A percentile compares a stretch with the other conserved stretches of the same genome.
Evolutionary conservation across 1,139 yeast genomes (phyloP).

Genomic region (Hansenula lynferdii): DNA sequence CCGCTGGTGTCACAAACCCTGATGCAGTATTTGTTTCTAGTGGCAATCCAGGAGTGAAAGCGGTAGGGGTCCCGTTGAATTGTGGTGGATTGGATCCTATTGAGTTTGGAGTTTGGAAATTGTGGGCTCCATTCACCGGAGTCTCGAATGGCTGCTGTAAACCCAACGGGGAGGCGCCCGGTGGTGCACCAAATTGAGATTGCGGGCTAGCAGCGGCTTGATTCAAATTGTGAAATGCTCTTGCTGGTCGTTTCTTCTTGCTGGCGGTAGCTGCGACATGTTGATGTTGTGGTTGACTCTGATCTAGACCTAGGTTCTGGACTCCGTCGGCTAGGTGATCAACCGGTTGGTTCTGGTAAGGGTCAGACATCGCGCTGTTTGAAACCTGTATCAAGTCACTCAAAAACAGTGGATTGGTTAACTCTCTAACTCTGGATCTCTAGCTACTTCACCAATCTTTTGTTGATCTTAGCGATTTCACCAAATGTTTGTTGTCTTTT

Average conservation of each 20-base stretch:
- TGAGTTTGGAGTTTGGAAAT: no score
- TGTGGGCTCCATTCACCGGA: neutral
- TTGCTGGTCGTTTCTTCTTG: slow-evolving; percentile 39
- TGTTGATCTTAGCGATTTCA: no score
- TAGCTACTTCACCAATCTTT: no score
- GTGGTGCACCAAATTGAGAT: no score
- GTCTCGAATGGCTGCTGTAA: slow-evolving; percentile 1
- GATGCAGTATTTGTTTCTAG: no score
- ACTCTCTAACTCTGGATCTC: no score
- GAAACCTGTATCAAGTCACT: no score
- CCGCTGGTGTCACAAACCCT: no score
- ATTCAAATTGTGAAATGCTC: slow-evolving; percentile 38
- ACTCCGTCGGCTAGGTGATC: slow-evolving; percentile 7
- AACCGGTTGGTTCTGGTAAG: neutral
- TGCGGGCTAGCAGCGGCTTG: no score
- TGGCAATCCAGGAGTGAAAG: neutral
- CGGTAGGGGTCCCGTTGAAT: neutral
- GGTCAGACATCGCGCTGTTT: slow-evolving; percentile 1
- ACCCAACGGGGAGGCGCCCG: slow-evolving; percentile 1
- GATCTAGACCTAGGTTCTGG: slow-evolving; percentile 5
- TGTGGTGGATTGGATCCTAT: neutral
- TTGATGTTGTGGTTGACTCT: slow-evolving; percentile 2
- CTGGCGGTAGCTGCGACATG: slow-evolving; percentile 6
- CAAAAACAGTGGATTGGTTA: no score
- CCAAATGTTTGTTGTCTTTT: slow-evolving; percentile 3